These are phyloP conservation scores for Coniferiporia weirii DNA, from an alignment of 1,284 basidiomycete genomes.

Conservation along the genomic window DNA sequence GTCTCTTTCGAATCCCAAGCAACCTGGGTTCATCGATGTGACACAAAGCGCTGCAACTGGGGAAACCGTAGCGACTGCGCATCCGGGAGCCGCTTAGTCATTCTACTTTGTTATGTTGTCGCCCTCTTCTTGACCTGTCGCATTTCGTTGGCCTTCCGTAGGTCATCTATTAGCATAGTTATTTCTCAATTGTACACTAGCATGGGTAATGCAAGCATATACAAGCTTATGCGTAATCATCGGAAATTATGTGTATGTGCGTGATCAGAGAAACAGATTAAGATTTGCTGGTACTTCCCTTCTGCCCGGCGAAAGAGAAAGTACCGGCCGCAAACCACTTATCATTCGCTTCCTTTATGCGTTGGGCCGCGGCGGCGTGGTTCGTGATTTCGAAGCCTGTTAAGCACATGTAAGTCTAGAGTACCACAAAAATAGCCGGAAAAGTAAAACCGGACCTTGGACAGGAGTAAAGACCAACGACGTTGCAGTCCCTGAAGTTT, in stretches of 20 bases:
- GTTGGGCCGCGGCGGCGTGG: constrained; percentile 68
- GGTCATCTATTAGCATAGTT: constrained; percentile 1
- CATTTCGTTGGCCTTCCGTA: not conserved
- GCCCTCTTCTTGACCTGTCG: not conserved
- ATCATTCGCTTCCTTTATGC: constrained; percentile 89
- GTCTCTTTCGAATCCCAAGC: constrained; percentile 45
- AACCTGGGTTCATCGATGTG: constrained; percentile 71
- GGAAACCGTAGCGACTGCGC: constrained; percentile 60
- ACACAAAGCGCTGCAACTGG: constrained; percentile 63
- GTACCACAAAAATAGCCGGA: not conserved
- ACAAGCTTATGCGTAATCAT: too few species aligned
- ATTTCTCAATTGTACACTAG: constrained; percentile 4
- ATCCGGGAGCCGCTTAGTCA: constrained; percentile 35
- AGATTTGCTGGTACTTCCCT: constrained; percentile 34
- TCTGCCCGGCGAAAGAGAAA: constrained; percentile 75
- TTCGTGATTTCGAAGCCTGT: constrained; percentile 87
- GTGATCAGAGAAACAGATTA: not conserved
- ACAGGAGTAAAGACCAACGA: constrained; percentile 93
- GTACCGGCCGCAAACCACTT: constrained; percentile 86
- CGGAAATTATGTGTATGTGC: not conserved
- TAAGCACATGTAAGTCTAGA: constrained; percentile 18
- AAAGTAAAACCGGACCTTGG: constrained; percentile 58
- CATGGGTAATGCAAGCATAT: not conserved
- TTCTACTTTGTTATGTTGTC: not conserved
- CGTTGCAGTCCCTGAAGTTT: constrained; percentile 82